phyloP scores from a whole-genome alignment of 768 basidiomycete genomes.

The Fistulinella prunicolor region DNA sequence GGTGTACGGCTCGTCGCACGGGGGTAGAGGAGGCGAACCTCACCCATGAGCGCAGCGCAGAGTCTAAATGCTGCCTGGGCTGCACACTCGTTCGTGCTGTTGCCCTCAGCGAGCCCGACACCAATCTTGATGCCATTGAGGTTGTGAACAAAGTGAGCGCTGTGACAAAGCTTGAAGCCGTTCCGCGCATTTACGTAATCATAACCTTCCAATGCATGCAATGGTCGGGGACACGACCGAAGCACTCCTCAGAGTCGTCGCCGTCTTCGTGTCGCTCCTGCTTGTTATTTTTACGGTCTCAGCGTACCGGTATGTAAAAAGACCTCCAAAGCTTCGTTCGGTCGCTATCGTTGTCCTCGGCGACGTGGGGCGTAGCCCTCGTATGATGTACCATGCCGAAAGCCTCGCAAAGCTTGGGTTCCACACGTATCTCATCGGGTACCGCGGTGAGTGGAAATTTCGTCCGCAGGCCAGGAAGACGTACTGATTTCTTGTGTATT shows the following conservation, averaged over 20 bases:
- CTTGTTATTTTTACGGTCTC: conserved; percentile 14
- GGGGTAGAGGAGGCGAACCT: conserved; percentile 26
- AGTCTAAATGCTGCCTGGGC: conserved; percentile 6
- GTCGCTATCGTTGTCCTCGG: conserved; percentile 92
- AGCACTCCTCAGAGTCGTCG: conserved; percentile 3
- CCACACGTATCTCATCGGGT: conserved; percentile 79
- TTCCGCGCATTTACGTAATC: conserved; percentile 23
- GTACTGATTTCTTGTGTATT: neutral
- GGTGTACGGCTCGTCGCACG: conserved; percentile 22
- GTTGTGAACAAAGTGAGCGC: conserved; percentile 9
- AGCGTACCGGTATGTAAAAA: conserved; percentile 16
- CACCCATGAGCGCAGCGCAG: conserved; percentile 18
- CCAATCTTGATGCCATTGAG: conserved; percentile 19
- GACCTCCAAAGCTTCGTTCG: conserved; percentile 47
- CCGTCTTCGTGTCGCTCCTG: conserved; percentile 8
- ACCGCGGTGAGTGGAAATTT: conserved; percentile 57
- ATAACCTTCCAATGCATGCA: neutral
- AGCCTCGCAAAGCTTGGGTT: conserved; percentile 83
- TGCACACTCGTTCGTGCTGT: neutral
- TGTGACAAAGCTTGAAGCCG: neutral
- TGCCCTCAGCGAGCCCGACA: conserved; percentile 16
- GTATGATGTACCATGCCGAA: conserved; percentile 99
- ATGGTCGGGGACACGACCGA: too few species aligned
- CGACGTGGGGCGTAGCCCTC: conserved; percentile 91
- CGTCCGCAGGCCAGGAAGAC: neutral